These are phyloP conservation scores for Hirschioporus abietinus DNA, from an alignment of 768 basidiomycete genomes.

Conservation along the genomic window DNA sequence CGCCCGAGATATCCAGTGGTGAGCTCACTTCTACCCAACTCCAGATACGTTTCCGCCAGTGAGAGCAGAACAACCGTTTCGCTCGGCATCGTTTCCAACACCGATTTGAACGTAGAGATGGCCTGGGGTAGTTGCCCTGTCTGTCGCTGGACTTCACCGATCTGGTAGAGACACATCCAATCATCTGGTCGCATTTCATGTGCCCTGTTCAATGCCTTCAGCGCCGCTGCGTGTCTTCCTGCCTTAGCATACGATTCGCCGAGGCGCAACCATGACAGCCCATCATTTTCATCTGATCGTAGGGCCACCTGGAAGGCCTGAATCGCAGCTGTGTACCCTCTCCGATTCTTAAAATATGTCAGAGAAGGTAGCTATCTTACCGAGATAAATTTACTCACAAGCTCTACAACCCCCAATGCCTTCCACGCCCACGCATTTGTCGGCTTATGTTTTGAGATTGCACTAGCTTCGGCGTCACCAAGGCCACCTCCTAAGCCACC, in stretches of 20 bases:
- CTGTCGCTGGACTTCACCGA: slow-evolving; percentile 78
- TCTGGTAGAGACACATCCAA: slow-evolving; percentile 81
- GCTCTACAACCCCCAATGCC: slow-evolving; percentile 84
- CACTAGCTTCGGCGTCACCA: slow-evolving; percentile 33
- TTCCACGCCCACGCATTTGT: slow-evolving; percentile 98
- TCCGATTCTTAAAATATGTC: slow-evolving; percentile 45
- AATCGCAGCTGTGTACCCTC: slow-evolving; percentile 69
- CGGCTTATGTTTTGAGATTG: slow-evolving; percentile 47
- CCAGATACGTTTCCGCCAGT: slow-evolving; percentile 66
- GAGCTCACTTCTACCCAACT: slow-evolving; percentile 61
- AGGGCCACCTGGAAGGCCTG: slow-evolving; percentile 84
- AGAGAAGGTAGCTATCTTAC: background rate
- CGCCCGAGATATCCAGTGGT: slow-evolving; percentile 67
- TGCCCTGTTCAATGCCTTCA: slow-evolving; percentile 80
- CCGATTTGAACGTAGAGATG: slow-evolving; percentile 53
- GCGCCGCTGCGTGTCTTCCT: slow-evolving; percentile 81
- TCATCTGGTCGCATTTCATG: slow-evolving; percentile 67
- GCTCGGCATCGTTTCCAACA: slow-evolving; percentile 49
- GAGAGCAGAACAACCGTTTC: slow-evolving; percentile 72
- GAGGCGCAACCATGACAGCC: slow-evolving; percentile 81
- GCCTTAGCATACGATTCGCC: slow-evolving; percentile 89
- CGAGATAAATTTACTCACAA: slow-evolving; percentile 47
- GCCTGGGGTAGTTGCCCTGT: slow-evolving; percentile 75
- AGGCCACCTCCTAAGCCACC: slow-evolving; percentile 66
- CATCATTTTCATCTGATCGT: slow-evolving; percentile 71